phyloP scores from a whole-genome alignment of 345 rosid species.

The Lepidium africanum region DNA sequence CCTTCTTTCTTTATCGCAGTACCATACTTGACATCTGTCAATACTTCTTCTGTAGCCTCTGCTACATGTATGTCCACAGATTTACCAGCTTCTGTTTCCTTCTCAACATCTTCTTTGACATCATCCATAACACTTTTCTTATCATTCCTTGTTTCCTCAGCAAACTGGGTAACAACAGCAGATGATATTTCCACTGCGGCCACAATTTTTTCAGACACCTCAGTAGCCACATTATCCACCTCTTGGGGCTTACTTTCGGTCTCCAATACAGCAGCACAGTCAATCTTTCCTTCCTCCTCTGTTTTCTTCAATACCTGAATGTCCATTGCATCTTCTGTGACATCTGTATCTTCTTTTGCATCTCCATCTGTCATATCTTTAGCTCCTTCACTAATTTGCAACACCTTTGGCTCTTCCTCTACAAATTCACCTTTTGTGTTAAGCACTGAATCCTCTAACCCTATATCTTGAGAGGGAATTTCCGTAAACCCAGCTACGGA shows the following conservation, averaged over 20 bases:
- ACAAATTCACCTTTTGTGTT: slow-evolving; percentile 1
- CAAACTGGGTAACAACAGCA: neutral
- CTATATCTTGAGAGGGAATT: slow-evolving; percentile 8
- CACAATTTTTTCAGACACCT: slow-evolving; percentile 3
- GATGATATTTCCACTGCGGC: slow-evolving; percentile 5
- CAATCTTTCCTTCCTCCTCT: slow-evolving; percentile 13
- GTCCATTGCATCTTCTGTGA: slow-evolving; percentile 3
- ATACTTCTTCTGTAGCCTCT: slow-evolving; percentile 19
- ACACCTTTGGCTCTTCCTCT: slow-evolving; percentile 3
- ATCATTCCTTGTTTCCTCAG: neutral
- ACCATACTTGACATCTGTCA: neutral
- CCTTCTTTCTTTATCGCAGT: slow-evolving; percentile 18
- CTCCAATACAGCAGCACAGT: neutral
- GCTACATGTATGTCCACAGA: slow-evolving; percentile 6
- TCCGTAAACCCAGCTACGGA: slow-evolving; percentile 22
- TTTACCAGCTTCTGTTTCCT: slow-evolving; percentile 10
- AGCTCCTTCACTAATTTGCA: slow-evolving; percentile 11
- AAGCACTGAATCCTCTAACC: neutral
- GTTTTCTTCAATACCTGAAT: neutral
- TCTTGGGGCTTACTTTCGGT: slow-evolving; percentile 13
- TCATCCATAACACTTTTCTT: slow-evolving; percentile 9
- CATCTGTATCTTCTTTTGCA: slow-evolving; percentile 8
- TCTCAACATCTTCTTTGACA: slow-evolving; percentile 15
- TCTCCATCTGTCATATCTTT: slow-evolving; percentile 7
- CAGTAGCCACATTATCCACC: slow-evolving; percentile 8